Base-by-base conservation (phyloP, 805 yeast species). In the Wickerhamiella brachini region DNA sequence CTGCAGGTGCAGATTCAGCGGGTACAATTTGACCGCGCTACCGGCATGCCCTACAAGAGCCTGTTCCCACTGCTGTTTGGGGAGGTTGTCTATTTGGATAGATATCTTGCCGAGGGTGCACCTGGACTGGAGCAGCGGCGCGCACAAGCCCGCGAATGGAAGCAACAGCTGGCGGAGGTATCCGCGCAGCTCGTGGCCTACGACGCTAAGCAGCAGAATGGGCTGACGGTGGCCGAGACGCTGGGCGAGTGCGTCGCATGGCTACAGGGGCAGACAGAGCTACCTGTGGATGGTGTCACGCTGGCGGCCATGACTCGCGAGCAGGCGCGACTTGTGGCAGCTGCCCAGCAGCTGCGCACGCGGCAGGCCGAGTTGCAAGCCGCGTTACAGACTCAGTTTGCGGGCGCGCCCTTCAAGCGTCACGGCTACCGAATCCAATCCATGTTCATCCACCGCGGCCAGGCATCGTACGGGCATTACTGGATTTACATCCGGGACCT, bases 391-490 rank as follows among this genome's bases (percentile, higher is more conserved):
- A 66, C 65, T 29, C 93, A 84, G 57, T 93, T 85, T 62, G 71
- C 72, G 18, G 44, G n/a, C 7, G n/a, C 22, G 9, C 70, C 71
- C 7, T 77, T 83, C 67, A 75, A 73, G 48, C 67, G 73, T 47
- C 74, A 81, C 26, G 95, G 89, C 0, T 93, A 90, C 66, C 74
- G 85, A 0, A 73, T 93, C 12, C 90, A 89, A 69, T 95, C 97
- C 0, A 81, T 90, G 6, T 93, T 93, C 62, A 87, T 93, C 47
- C 98, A 93, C 65, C 72, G 96, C 48, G 98, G 98, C 6, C 94
- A 88, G 60, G 97, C 96, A 0, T 81, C 87, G 49, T 90, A 85
- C 62, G 98, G 98, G 2, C 98, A 93, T 66, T 93, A 93, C 66
- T 93, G 97, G 97, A 78, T 90, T 17, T 93, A 90, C 63, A 89